Evolutionary conservation across 2,329 filamentous ascomycete species (phyloP).

Genomic region (Rhynchosporium graminicola): DNA sequence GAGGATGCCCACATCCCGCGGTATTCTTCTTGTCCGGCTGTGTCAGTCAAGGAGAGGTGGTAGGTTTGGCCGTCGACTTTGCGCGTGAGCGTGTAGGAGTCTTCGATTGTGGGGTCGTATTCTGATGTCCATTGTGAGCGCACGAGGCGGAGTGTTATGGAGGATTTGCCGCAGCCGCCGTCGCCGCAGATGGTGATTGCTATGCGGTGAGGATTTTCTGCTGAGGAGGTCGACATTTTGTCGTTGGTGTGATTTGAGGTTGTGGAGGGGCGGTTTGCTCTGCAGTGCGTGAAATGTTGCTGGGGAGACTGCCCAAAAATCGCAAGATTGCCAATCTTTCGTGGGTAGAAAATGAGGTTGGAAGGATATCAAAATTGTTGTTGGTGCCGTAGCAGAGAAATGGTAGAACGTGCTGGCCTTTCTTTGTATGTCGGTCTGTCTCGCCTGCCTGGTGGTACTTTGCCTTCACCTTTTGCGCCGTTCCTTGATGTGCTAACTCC

Average conservation of each 20-base stretch:
- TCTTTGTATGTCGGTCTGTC: slow-evolving; percentile 8
- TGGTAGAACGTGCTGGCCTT: neutral
- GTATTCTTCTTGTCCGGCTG: slow-evolving; percentile 88
- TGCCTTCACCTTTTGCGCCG: slow-evolving; percentile 11
- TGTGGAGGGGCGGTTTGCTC: neutral
- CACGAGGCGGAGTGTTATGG: slow-evolving; percentile 80
- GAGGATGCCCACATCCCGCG: slow-evolving; percentile 81
- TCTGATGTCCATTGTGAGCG: slow-evolving; percentile 82
- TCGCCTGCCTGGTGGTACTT: slow-evolving; percentile 3
- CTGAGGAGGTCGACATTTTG: slow-evolving; percentile 7
- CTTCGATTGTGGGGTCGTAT: slow-evolving; percentile 79
- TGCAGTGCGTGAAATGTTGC: neutral
- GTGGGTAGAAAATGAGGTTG: neutral
- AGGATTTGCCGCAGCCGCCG: slow-evolving; percentile 82
- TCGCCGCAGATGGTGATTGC: slow-evolving; percentile 85
- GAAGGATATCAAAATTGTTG: neutral
- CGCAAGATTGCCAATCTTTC: neutral
- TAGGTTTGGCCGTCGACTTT: slow-evolving; percentile 76
- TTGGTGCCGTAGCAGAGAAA: slow-evolving; percentile 8
- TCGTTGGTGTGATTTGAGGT: neutral
- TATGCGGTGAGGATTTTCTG: slow-evolving; percentile 44
- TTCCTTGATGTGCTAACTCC: neutral
- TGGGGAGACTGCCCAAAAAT: neutral
- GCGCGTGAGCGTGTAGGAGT: slow-evolving; percentile 82
- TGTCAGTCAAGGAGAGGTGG: slow-evolving; percentile 78